Base-by-base conservation (phyloP, 805 yeast genomes). In the Pichia scutulata region DNA sequence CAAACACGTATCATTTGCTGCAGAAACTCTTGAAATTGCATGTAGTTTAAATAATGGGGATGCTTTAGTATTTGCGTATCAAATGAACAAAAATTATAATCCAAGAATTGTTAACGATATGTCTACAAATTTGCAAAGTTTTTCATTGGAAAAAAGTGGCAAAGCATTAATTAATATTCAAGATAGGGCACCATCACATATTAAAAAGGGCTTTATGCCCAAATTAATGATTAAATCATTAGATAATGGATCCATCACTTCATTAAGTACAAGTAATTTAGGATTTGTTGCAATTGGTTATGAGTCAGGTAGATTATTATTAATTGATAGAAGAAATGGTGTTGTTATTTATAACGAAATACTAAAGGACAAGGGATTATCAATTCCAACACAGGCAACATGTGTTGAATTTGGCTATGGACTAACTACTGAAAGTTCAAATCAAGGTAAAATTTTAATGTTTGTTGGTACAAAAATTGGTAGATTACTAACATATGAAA, bases 211-310 rank as follows among this genome's bases (percentile, higher is more conserved):
- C 0, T 82, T 82, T 55, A 57, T 84, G 56, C 90, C 92, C 0
- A 69, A 72, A 43, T 70, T 74, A 2, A 56, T 81, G 18, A 69
- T 73, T 40, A 74, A 76, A 18, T 61, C 69, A 12, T 37, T 51
- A 39, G 67, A 67, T 37, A 61, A 65, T 46, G 80, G 81, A 0
- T 62, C 62, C 4, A 82, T 86, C 10, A 71, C 90, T 0, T 77
- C 86, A 1, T 53, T 90, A 45, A 73, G 76, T 49, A 77, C 86
- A 64, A 82, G 90, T 53, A 77, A 84, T 55, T 73, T 89, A 45
- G 97, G 97, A 0, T 90, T 93, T 69, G 86, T 85, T 9, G 93
- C 86, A 0, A 71, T 87, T 41, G 95, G 86, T 0, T 89, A 85
- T 63, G 76, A 75, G 43, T 75, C 82, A 14, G 97, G 98, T n/a